Base-by-base conservation (phyloP, 176 grass and related monocot genomes). In the Pharus latifolius region DNA sequence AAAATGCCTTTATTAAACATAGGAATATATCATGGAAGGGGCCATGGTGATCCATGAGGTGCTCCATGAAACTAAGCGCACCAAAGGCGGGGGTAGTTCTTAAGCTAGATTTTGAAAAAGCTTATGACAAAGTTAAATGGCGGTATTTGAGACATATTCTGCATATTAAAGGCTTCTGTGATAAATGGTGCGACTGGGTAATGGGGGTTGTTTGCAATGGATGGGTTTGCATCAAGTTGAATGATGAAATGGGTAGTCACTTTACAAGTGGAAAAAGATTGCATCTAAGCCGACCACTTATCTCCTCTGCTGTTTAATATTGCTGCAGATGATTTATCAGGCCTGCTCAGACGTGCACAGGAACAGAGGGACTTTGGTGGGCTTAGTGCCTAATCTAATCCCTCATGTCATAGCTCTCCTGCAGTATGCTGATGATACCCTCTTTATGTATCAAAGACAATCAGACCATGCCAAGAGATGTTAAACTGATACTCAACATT, bases 161-260 rank as follows among this genome's bases (percentile, higher is more conserved):
- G 2, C 0, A 1, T 0, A 0, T 2, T 0, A 60, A 34, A 10
- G 3, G 9, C 0, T 9, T 60, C 0, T 8, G 9, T 3, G 3
- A 2, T 0, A 1, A 10, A 12, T 35, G 15, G 30, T 34, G 10
- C 12, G 0, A 0, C 0, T 60, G 56, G 56, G 3, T 35, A 1
- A 20, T 35, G 56, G 0, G 2, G 0, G 10, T n/a, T 7, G 0
- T 60, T 60, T 3, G 15, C 3, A n/a, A 10, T 5, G 57, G 31
- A 19, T 18, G 4, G 5, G 31, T 60, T 7, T 17, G 31, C 3
- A 35, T 60, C n/a, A 37, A 60, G 7, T 19, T 19, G 12, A 37
- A 37, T 37, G 31, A 17, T 3, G 6, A 7, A 3, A 8, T 2
- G 10, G 56, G 56, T 10, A 4, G 10, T 18, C 20, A 37, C 17